Percentiles rank a stretch among this genome's conserved stretches.
Conservation (phyloP, 75 land plant genomes). For the Pinus tabuliformis region DNA sequence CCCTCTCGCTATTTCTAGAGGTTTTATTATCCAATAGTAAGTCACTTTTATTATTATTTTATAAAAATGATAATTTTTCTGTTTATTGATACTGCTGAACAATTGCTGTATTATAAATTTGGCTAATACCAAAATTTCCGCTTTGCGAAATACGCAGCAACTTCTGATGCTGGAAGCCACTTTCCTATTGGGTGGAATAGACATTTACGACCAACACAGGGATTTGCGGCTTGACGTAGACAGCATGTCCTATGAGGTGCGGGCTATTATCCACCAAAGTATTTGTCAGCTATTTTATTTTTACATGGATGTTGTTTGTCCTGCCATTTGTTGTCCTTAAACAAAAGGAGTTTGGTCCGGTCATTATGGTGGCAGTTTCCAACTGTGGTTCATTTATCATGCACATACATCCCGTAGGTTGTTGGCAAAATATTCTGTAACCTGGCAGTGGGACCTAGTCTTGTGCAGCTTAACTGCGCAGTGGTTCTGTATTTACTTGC, state of each 20-base stretch:
- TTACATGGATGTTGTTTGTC: constrained; percentile 10
- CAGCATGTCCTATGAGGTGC: constrained; percentile 79
- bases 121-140: background rate
- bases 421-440: background rate
- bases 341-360: background rate
- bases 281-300: constrained; percentile 1
- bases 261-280: background rate
- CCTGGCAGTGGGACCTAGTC: background rate
- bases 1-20: background rate
- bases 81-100: background rate
- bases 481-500: background rate
- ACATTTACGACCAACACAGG: constrained; percentile 52
- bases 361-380: background rate
- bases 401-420: background rate
- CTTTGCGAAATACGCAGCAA: constrained; percentile 35
- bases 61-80: background rate
- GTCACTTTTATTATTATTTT: too few relatives aligned
- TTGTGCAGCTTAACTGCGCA: background rate
- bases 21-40: too few relatives aligned
- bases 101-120: background rate
- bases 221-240: constrained; percentile 83
- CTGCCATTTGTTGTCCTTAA: background rate
- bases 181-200: constrained; percentile 60
- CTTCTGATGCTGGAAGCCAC: constrained; percentile 75
- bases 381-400: background rate